Conservation (phyloP, 2,329 filamentous ascomycete species). For the Calonectria fujianensis region DNA sequence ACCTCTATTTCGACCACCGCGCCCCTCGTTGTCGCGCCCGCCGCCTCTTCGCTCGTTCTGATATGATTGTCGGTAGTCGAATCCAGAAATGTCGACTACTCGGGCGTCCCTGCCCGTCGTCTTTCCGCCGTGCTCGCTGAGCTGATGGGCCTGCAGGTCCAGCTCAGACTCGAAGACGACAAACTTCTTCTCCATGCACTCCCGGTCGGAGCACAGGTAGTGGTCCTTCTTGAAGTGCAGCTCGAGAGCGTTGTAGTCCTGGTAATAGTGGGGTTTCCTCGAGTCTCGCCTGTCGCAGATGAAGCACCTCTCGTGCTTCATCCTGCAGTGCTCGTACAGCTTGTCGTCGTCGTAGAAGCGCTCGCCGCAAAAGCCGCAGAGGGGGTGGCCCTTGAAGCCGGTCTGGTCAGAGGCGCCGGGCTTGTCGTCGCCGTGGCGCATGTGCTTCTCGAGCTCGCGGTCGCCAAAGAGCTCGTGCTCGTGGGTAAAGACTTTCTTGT, state of each 20-base stretch:
- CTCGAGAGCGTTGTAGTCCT: constrained; percentile 90
- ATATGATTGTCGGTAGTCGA: constrained; percentile 86
- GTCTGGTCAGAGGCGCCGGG: constrained; percentile 94
- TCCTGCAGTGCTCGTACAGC: constrained; percentile 92
- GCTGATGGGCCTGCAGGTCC: constrained; percentile 94
- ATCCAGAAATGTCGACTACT: constrained; percentile 89
- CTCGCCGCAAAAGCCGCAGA: constrained; percentile 93
- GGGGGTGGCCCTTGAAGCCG: constrained; percentile 95
- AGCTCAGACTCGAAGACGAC: constrained; percentile 96
- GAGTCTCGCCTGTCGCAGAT: constrained; percentile 86
- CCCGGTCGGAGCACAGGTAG: constrained; percentile 87
- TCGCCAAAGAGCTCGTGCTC: constrained; percentile 94
- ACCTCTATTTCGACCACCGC: constrained; percentile 71
- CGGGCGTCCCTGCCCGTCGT: constrained; percentile 88
- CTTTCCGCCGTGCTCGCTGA: constrained; percentile 91
- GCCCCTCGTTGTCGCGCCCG: constrained; percentile 64
- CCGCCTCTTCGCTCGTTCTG: constrained; percentile 72
- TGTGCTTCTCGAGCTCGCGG: constrained; percentile 88
- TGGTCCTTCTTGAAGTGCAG: constrained; percentile 92
- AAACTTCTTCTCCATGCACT: constrained; percentile 97
- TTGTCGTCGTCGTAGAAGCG: constrained; percentile 98
- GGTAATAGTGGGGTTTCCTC: constrained; percentile 90
- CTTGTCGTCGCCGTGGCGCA: constrained; percentile 92
- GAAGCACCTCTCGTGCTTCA: constrained; percentile 96
- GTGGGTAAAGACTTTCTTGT: constrained; percentile 99